Percentiles rank a stretch among this genome's conserved stretches.
Evolutionary conservation across 75 land plant genomes (phyloP).

Genomic region (Sequoiadendron giganteum): DNA sequence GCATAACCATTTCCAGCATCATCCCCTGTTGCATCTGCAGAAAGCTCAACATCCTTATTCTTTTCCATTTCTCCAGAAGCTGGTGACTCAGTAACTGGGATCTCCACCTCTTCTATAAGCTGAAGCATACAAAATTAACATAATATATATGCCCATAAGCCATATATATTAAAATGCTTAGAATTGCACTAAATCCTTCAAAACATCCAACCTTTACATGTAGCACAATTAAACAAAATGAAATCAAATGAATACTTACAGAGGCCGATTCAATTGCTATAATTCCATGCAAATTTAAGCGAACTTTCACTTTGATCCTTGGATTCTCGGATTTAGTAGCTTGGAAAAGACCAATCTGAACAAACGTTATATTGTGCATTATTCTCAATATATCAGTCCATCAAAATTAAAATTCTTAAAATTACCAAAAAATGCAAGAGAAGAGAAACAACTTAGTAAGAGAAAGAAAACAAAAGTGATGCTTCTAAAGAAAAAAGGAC

Average conservation of each 20-base stretch:
- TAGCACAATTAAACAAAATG: background rate
- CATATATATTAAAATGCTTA: background rate
- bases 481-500: background rate
- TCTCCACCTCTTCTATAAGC: slow-evolving; percentile 3
- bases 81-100: background rate
- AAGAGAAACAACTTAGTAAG: background rate
- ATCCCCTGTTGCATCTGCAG: background rate
- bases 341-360: slow-evolving; percentile 82
- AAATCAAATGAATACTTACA: slow-evolving; percentile 44
- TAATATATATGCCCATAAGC: background rate
- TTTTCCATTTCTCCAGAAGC: background rate
- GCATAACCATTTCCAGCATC: background rate
- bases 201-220: background rate
- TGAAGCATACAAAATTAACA: slow-evolving; percentile 10
- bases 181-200: background rate
- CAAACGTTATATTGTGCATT: background rate
- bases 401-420: background rate
- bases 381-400: background rate
- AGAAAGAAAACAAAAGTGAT: background rate
- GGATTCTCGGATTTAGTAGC: slow-evolving; percentile 44
- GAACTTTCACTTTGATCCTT: slow-evolving; percentile 73
- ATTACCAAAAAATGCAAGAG: background rate
- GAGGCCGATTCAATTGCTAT: slow-evolving; percentile 68
- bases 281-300: slow-evolving; percentile 81
- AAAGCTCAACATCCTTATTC: background rate